phyloP scores from a whole-genome alignment of 768 basidiomycete species.

The Sistotremastrum niveocremeum region DNA sequence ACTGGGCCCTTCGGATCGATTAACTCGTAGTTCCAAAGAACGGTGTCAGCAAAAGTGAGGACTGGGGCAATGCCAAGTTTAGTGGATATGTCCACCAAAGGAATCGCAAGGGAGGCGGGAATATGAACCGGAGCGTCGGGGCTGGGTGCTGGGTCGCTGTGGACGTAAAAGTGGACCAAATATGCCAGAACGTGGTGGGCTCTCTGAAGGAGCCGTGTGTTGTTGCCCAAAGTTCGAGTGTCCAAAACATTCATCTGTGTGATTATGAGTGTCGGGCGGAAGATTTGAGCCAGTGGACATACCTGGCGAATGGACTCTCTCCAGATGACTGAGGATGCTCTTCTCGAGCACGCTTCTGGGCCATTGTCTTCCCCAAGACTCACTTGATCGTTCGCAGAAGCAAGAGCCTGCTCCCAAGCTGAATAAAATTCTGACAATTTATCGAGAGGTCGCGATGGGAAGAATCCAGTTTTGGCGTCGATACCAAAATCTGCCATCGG shows the following conservation, averaged over 20 bases:
- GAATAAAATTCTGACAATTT: constrained; percentile 38
- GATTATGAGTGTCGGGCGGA: background rate
- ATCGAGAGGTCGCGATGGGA: constrained; percentile 54
- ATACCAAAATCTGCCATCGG: constrained; percentile 32
- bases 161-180: constrained; percentile 82
- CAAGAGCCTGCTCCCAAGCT: constrained; percentile 61
- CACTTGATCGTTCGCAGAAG: constrained; percentile 37
- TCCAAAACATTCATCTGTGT: constrained; percentile 60
- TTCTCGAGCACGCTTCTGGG: constrained; percentile 32
- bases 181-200: constrained; percentile 85
- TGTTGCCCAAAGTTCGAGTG: constrained; percentile 33
- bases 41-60: constrained; percentile 90
- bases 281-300: constrained; percentile 17
- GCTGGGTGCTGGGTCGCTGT: constrained; percentile 39
- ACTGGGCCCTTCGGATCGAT: constrained; percentile 43
- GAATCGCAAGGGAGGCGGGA: constrained; percentile 65
- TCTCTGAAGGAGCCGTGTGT: constrained; percentile 57
- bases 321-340: constrained; percentile 54
- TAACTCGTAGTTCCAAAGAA: constrained; percentile 82
- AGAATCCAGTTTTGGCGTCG: constrained; percentile 63
- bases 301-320: constrained; percentile 48
- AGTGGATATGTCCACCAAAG: constrained; percentile 63
- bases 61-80: constrained; percentile 81
- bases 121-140: constrained; percentile 35
- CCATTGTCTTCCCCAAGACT: constrained; percentile 44